Conservation (phyloP, 202 grass and related monocot species). For the Saccharum hybrid region DNA sequence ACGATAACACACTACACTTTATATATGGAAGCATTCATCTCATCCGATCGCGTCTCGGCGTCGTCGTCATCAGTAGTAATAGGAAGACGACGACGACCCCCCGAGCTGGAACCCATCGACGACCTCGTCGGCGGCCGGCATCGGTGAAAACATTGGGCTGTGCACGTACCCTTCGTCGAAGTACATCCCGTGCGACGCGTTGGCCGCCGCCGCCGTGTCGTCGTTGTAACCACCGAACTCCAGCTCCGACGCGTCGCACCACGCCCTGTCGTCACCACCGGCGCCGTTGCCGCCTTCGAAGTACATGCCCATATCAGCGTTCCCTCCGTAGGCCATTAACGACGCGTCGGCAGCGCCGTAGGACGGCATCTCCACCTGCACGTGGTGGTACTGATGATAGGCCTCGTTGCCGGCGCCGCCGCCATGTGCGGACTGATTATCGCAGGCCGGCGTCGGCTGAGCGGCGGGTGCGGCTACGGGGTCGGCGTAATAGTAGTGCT, state of each 20-base stretch:
- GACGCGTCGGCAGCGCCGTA: not conserved
- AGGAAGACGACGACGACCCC: slow-evolving; percentile 54
- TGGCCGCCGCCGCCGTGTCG: not conserved
- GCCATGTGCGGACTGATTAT: slow-evolving; percentile 8
- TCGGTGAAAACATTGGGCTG: slow-evolving; percentile 85
- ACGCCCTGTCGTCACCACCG: slow-evolving; percentile 4
- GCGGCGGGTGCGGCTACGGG: not conserved
- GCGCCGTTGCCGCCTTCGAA: not conserved
- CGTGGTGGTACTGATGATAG: slow-evolving; percentile 28
- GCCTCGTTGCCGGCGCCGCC: not conserved
- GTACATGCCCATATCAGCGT: slow-evolving; percentile 17
- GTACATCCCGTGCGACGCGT: slow-evolving; percentile 58
- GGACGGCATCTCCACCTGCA: not conserved
- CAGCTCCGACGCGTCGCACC: slow-evolving; percentile 63
- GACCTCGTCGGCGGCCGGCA: slow-evolving; percentile 75
- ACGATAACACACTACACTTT: too few relatives aligned
- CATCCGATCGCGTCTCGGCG: not conserved
- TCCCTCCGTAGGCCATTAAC: not conserved
- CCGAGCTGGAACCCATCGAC: slow-evolving; percentile 79
- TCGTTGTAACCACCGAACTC: slow-evolving; percentile 47
- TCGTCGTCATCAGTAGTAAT: slow-evolving; percentile 51
- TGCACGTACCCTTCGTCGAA: slow-evolving; percentile 95
- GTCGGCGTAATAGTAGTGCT: slow-evolving; percentile 26
- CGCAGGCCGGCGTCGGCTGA: not conserved
- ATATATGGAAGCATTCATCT: not conserved